Base-by-base conservation (phyloP, 805 yeast species). In the Yarrowia sp. region DNA sequence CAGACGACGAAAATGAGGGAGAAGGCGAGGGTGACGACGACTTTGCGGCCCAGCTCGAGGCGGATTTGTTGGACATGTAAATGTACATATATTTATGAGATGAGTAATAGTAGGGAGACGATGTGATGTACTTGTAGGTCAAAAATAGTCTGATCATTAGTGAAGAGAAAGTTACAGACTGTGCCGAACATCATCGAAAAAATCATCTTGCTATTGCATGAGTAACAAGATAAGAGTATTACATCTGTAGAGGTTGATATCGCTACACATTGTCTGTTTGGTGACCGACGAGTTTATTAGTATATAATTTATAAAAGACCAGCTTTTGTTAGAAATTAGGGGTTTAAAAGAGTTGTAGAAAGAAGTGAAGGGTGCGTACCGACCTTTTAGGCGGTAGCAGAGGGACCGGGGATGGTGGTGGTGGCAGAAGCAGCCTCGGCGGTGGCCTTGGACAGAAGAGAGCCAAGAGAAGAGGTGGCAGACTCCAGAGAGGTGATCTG, bases 31-130 rank as follows among this genome's bases (percentile, higher is more conserved):
- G 67, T 14, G 71, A 67, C n/a, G 73, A 72, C 40, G 71, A 66
- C 53, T 71, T 72, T 47, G 77, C 73, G 36, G 77, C 64, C 49
- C 64, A 58, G 50, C 50, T 58, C 17, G 64, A 58, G 44, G 64
- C 64, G 6, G 64, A 58, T 33, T 43, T 58, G 50, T 58, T 58
- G 50, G 64, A 43, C 64, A 58, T 58, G 64, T 58, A 58, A 50
- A 58, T 58, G 50, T 58, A 58, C 42, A 55, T 58, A 40, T 55
- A 58, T 58, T 55, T 55, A 55, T 55, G 61, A 55, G 46, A 24
- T 24, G n/a, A n/a, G 30, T 24, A 24, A 24, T 24, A 24, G 30
- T 24, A 24, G 30, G n/a, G 30, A 24, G 30, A 24, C 30, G 3
- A 24, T 24, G 30, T 24, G 30, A 7, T 24, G 30, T 24, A 24